Evolutionary conservation across 257 asterid species (phyloP), one percentile per base, ranked within the genome.

Genomic region (Phtheirospermum japonicum): DNA sequence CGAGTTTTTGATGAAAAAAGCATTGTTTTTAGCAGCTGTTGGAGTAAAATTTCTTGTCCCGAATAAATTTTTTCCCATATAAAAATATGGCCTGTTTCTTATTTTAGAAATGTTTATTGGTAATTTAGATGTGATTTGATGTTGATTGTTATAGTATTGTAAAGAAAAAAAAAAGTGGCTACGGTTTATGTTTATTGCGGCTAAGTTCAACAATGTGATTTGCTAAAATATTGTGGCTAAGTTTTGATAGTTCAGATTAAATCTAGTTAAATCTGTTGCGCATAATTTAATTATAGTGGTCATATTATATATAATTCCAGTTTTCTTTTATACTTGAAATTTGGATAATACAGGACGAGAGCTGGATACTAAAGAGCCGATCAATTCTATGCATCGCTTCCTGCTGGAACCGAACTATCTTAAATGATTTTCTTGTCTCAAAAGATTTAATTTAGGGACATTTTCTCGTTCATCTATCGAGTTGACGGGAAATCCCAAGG

Each of bases 371-470:
- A n/a, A n/a, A n/a, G n/a, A n/a, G n/a, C n/a, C 66, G 99, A 92
- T 72, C 97, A 92, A 63, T 89, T 85, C 65, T 92, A 92, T 76
- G 97, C 96, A 28, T 86, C 99, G 55, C 89, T 84, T 73, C 95
- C 99, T 17, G 94, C 96, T 76, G 99, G 99, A 48, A 87, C 96
- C 5, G 97, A 86, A 78, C 89, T 92, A n/a, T n/a, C n/a, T n/a
- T n/a, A n/a, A n/a, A n/a, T n/a, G n/a, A n/a, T n/a, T n/a, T n/a
- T n/a, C n/a, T n/a, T n/a, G n/a, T n/a, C n/a, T n/a, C n/a, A n/a
- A n/a, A n/a, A n/a, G n/a, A n/a, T n/a, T n/a, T n/a, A n/a, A n/a
- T n/a, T n/a, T n/a, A n/a, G n/a, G n/a, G n/a, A n/a, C n/a, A n/a
- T n/a, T n/a, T n/a, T n/a, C n/a, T n/a, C n/a, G n/a, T n/a, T n/a